Evolutionary conservation across 208 protist genomes (phyloP).

Genomic region (Leishmania guyanensis): DNA sequence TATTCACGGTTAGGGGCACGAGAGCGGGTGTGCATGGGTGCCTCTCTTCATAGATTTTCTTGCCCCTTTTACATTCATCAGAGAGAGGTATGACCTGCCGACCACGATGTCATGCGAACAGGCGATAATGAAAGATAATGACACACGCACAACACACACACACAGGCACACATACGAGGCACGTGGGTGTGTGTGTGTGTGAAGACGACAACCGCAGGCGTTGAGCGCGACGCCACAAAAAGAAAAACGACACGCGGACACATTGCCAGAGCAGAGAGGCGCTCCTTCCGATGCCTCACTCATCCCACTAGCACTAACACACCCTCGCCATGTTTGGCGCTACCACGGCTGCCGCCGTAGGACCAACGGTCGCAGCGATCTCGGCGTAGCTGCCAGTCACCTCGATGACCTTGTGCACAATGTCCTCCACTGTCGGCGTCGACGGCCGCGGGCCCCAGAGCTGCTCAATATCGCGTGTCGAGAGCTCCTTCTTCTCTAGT

Average conservation of each 20-base stretch:
- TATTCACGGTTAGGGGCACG: not conserved
- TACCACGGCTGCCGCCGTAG: slow-evolving; percentile 20
- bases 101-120: not conserved
- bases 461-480: slow-evolving; percentile 63
- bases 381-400: slow-evolving; percentile 20
- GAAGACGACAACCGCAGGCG: not conserved
- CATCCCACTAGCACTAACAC: not conserved
- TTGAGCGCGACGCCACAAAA: not conserved
- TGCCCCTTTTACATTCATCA: not conserved
- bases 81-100: not conserved
- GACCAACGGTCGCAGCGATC: not conserved
- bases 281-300: not conserved
- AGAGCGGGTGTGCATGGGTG: not conserved
- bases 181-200: not conserved
- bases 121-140: not conserved
- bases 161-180: not conserved
- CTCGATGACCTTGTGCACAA: slow-evolving; percentile 37
- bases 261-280: not conserved
- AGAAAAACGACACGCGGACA: not conserved
- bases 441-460: slow-evolving; percentile 76
- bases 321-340: not conserved
- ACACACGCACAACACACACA: not conserved
- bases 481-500: slow-evolving; percentile 83
- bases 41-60: not conserved
- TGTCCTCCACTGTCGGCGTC: slow-evolving; percentile 60